These are phyloP conservation scores for Phycomyces nitens DNA, from an alignment of 192 early-diverging fungal species.

Conservation along the genomic window DNA sequence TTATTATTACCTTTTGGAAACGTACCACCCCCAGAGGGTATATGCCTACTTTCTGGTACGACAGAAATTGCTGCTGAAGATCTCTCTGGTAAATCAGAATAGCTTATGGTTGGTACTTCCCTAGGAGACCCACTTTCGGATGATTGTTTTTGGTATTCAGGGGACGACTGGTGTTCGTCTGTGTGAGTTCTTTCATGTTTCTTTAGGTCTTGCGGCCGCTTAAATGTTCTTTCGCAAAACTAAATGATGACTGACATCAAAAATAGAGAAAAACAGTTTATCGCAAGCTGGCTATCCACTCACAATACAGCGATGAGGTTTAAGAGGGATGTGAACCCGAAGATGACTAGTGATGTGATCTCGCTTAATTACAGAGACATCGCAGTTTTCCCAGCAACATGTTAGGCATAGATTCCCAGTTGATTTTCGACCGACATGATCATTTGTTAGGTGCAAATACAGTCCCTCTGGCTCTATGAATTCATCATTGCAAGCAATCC, in stretches of 20 bases:
- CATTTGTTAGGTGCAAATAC: conserved; percentile 53
- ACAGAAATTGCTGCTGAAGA: no score
- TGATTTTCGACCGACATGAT: conserved; percentile 83
- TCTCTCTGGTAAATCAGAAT: no score
- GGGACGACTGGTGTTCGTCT: conserved; percentile 33
- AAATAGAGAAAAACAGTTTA: no score
- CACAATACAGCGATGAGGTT: conserved; percentile 8
- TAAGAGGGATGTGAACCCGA: conserved; percentile 10
- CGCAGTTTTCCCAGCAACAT: conserved; percentile 82
- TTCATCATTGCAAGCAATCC: not conserved
- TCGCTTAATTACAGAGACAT: conserved; percentile 26
- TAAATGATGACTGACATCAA: not conserved
- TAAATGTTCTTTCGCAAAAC: not conserved
- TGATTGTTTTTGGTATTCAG: no score
- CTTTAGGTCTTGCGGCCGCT: conserved; percentile 89
- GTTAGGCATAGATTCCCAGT: conserved; percentile 77
- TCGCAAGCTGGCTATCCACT: no score
- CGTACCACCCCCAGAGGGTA: no score
- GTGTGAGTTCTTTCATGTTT: conserved; percentile 88
- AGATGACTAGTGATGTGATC: conserved; percentile 12
- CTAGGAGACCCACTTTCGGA: no score
- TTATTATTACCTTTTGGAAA: no score
- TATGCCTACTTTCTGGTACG: no score
- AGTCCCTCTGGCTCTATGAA: conserved; percentile 8
- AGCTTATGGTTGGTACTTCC: no score